Evolutionary conservation across 1,284 basidiomycete genomes (phyloP), one percentile per base, ranked within the genome.

Genomic region (Tranzscheliella williamsii): DNA sequence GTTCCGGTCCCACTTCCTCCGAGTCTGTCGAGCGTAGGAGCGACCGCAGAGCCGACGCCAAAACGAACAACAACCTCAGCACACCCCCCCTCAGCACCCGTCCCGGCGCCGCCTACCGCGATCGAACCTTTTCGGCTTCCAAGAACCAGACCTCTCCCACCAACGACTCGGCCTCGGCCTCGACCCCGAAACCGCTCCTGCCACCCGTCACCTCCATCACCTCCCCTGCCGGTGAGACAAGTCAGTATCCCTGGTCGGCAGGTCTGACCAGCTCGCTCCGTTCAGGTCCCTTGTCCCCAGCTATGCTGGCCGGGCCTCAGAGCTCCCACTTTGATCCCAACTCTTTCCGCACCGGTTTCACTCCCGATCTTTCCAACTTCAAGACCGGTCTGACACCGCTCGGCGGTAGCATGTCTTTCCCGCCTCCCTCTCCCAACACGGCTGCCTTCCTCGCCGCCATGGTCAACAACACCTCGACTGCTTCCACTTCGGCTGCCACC

Each of bases 371-470:
- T 38, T 79, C 78, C 60, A 78, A 78, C 33, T 72, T 72, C 49
- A 64, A 70, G 40, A 73, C 71, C 0, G 56, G 70, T 38, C 85
- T 90, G 48, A 87, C 90, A 61, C 71, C 71, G 3, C 44, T 71
- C 7, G 87, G 85, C 24, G 57, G 57, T n/a, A 42, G 46, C 20
- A 91, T 90, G 78, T 54, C 52, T 6, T 70, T 63, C 55, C 90
- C 91, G 3, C 86, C 88, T 27, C 86, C 90, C 0, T 88, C 88
- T 36, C 93, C 93, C 0, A 89, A 88, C 73, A 95, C 93, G 8
- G 87, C 90, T 4, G 91, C 92, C 11, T 90, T 96, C 80, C 84
- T 96, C 45, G 88, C 93, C 81, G 88, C 93, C 82, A 91, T 94
- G 82, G 90, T 87, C 66, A 87, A 86, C 70, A 82, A 82, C 54